phyloP scores from a whole-genome alignment of 2,329 filamentous ascomycete species.

The Colletotrichum cordylinicola region DNA sequence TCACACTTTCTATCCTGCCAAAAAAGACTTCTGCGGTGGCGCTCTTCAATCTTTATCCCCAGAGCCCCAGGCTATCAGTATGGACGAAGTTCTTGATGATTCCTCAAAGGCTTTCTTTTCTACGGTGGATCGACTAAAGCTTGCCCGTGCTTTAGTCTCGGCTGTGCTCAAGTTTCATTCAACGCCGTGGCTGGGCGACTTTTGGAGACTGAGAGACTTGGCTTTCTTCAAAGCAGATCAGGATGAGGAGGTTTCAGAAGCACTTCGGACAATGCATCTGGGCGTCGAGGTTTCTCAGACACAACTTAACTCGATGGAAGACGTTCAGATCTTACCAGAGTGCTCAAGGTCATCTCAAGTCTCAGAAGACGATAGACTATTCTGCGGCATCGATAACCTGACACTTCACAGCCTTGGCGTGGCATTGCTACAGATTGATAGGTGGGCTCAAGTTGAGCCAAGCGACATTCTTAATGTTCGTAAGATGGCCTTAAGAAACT shows the following conservation, averaged over 20 bases:
- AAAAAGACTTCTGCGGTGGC: accelerated
- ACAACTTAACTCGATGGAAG: neutral
- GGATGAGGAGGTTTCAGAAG: neutral
- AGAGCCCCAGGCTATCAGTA: neutral
- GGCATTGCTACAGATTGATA: slow-evolving; percentile 31
- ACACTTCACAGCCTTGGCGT: slow-evolving; percentile 31
- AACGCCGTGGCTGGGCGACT: neutral
- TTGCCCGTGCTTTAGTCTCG: neutral
- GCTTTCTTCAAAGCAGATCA: neutral
- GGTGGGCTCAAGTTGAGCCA: slow-evolving; percentile 24
- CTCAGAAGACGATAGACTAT: slow-evolving; percentile 16
- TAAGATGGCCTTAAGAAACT: slow-evolving; percentile 10
- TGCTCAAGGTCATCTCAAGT: neutral
- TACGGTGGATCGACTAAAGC: neutral
- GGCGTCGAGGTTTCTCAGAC: neutral
- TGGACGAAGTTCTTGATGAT: neutral
- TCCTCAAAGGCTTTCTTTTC: neutral
- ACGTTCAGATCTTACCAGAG: neutral
- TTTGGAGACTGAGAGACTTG: slow-evolving; percentile 2
- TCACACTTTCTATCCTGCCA: neutral
- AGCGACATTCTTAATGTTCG: slow-evolving; percentile 27
- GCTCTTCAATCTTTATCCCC: too few relatives aligned
- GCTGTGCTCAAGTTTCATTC: slow-evolving; percentile 11
- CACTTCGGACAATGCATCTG: neutral
- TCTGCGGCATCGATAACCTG: slow-evolving; percentile 27